Evolutionary conservation across 2,329 filamentous ascomycete species (phyloP).

Genomic region (Talaromyces albobiverticillius): DNA sequence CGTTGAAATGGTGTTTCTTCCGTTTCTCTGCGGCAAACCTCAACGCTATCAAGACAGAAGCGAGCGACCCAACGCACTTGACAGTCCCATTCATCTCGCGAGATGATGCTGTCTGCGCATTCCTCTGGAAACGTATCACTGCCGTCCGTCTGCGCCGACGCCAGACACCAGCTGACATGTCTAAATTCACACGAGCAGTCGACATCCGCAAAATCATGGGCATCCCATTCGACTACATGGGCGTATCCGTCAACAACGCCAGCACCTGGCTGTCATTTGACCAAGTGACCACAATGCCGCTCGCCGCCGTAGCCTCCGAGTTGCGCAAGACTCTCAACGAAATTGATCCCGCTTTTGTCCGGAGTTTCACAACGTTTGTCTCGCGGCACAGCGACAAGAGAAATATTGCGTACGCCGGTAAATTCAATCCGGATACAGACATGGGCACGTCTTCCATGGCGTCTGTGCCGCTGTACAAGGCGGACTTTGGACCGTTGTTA

Average conservation of each 20-base stretch:
- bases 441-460: slow-evolving; percentile 11
- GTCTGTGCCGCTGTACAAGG: slow-evolving; percentile 8
- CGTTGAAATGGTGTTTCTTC: slow-evolving; percentile 21
- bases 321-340: slow-evolving; percentile 10
- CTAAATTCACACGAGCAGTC: slow-evolving; percentile 9
- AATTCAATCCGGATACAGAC: slow-evolving; percentile 11
- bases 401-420: slow-evolving; percentile 11
- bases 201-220: slow-evolving; percentile 8
- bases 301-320: slow-evolving; percentile 6
- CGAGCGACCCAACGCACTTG: slow-evolving; percentile 17
- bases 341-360: slow-evolving; percentile 3
- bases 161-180: neutral
- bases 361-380: slow-evolving; percentile 9
- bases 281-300: slow-evolving; percentile 1
- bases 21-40: slow-evolving; percentile 17
- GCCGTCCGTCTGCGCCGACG: neutral
- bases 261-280: slow-evolving; percentile 7
- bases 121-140: slow-evolving; percentile 7
- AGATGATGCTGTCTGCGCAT: slow-evolving; percentile 11
- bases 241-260: slow-evolving; percentile 4
- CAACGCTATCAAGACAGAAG: slow-evolving; percentile 17
- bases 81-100: slow-evolving; percentile 16
- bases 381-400: slow-evolving; percentile 8
- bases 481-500: slow-evolving; percentile 18
- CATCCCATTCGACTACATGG: slow-evolving; percentile 11